Conservation (phyloP, 306 rosid species). For the Clitoria ternatea region DNA sequence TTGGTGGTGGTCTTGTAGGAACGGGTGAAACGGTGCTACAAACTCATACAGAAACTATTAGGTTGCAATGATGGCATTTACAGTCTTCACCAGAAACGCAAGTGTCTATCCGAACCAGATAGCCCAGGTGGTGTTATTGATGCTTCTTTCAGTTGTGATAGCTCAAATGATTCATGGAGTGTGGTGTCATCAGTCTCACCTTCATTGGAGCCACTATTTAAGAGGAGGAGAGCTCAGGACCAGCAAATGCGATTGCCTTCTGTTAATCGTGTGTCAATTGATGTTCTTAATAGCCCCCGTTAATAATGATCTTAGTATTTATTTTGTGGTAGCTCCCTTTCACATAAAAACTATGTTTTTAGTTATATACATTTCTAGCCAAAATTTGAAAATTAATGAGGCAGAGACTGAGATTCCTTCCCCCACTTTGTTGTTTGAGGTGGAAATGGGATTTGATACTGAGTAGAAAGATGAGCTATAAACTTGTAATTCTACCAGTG, state of each 20-base stretch:
- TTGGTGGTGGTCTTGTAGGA: conserved; percentile 48
- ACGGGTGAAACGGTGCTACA: conserved; percentile 61
- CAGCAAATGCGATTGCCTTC: conserved; percentile 70
- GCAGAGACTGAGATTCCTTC: conserved; percentile 23
- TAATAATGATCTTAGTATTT: conserved; percentile 45
- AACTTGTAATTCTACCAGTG: conserved; percentile 35
- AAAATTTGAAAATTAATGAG: conserved; percentile 37
- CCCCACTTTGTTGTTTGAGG: conserved; percentile 21
- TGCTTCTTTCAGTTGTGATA: conserved; percentile 67
- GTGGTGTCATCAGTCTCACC: conserved; percentile 35
- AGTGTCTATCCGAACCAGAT: conserved; percentile 41
- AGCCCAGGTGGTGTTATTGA: conserved; percentile 70
- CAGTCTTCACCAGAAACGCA: conserved; percentile 44
- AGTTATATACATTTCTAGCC: conserved; percentile 37
- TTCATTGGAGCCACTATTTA: conserved; percentile 53
- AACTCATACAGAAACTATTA: conserved; percentile 44
- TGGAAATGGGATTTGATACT: conserved; percentile 27
- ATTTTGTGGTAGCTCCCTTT: conserved; percentile 46
- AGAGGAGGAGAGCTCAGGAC: conserved; percentile 67
- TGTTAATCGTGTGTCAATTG: conserved; percentile 52
- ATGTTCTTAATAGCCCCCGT: conserved; percentile 61
- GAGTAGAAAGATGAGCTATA: conserved; percentile 33
- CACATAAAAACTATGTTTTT: conserved; percentile 37
- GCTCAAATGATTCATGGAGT: conserved; percentile 73
- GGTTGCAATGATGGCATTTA: conserved; percentile 32